A percentile compares a stretch with the other conserved stretches of the same genome.
These are phyloP conservation scores for Knoxdaviesia proteae DNA, from an alignment of 2,329 filamentous ascomycete species.

Conservation along the genomic window DNA sequence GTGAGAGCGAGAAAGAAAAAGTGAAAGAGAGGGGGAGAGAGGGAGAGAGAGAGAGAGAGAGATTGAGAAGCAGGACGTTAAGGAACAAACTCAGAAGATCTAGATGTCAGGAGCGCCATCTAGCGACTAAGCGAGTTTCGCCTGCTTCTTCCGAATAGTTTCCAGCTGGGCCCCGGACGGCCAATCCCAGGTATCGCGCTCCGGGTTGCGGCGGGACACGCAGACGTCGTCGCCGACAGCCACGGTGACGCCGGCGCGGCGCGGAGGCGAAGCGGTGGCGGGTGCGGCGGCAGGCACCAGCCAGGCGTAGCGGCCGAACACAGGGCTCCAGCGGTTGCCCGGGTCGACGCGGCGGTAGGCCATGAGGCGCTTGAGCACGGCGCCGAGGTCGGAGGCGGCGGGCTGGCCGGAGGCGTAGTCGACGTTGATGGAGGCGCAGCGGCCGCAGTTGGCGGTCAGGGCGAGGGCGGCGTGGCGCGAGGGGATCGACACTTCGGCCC, in stretches of 20 bases:
- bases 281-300: conserved; percentile 12
- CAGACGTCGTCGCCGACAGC: conserved; percentile 33
- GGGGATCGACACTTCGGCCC: conserved; percentile 35
- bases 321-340: conserved; percentile 45
- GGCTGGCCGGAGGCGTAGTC: conserved; percentile 44
- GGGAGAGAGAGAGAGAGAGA: too few species aligned
- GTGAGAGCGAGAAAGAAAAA: too few species aligned
- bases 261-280: not conserved
- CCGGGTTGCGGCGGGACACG: conserved; percentile 25
- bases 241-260: conserved; percentile 9
- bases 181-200: conserved; percentile 34
- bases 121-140: not conserved
- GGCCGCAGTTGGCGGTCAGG: conserved; percentile 48
- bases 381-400: conserved; percentile 33
- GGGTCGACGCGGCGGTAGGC: conserved; percentile 47
- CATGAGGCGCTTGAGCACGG: conserved; percentile 48
- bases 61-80: too few species aligned
- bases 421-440: conserved; percentile 51
- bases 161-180: conserved; percentile 8
- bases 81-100: too few species aligned
- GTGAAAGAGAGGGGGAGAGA: too few species aligned
- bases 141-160: not conserved
- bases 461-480: conserved; percentile 18
- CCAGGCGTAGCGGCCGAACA: conserved; percentile 58
- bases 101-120: not conserved